Evolutionary conservation across 2,329 filamentous ascomycete species (phyloP), one percentile per base, ranked within the genome.

Genomic region (Cladophialophora chaetospira): DNA sequence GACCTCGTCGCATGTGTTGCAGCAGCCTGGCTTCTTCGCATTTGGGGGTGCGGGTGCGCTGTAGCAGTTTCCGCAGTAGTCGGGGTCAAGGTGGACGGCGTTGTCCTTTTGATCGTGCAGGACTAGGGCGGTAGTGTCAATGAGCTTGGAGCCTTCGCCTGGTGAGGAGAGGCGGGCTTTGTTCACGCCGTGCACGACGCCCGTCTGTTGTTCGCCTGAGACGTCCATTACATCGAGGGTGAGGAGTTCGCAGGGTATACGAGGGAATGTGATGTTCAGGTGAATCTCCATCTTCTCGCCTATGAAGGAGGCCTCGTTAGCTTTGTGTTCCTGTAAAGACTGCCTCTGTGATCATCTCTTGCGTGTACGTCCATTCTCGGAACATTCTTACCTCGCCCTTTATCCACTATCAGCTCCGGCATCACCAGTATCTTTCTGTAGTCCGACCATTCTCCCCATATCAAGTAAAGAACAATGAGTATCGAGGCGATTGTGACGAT

Each of bases 211-310:
- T 75, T 99, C 94, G 62, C 94, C 94, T 19, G 91, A 96, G 23
- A 97, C 93, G 75, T 99, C 94, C 94, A 99, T 99, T 55, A 99
- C 93, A 72, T 99, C 94, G 67, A 99, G 86, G 10, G 94, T 97
- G 64, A 97, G 80, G 49, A 99, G 85, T 74, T 97, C 93, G 77
- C 94, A 99, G 8, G 94, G 94, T 65, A 99, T 83, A 62, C 87
- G 86, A 8, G 94, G 94, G 72, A 99, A 99, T 44, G 91, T 94
- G 58, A 99, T 87, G 78, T 99, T 99, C 75, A 99, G 83, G 73
- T 96, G 91, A 64, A 99, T 99, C 73, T 97, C 94, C 93, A 99
- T 97, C 74, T 93, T 91, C 80, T 99, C 92, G 73, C 91, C 89
- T 91, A 66, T 70, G 61, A 21, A 45, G 36, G 28, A 52, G 15